A percentile compares a stretch with the other conserved stretches of the same genome.
Evolutionary conservation across 1,284 basidiomycete genomes (phyloP).

Genomic region (Apiotrichum brassicae): DNA sequence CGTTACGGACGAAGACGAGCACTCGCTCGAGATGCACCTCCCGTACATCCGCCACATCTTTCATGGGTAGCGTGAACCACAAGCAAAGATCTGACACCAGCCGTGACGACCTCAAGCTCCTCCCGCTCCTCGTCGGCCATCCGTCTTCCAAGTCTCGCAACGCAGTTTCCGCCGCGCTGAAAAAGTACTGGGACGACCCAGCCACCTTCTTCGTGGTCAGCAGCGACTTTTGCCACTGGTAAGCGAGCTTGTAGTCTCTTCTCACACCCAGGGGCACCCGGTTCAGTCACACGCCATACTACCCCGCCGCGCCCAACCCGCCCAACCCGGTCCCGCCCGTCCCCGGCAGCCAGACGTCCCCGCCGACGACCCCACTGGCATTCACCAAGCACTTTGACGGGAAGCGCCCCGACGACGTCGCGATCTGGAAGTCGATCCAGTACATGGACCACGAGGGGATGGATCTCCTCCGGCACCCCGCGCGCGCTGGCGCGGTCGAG

Average conservation of each 20-base stretch:
- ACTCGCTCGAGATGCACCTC: slow-evolving; percentile 96
- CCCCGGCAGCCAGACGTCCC: slow-evolving; percentile 2
- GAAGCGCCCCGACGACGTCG: slow-evolving; percentile 54
- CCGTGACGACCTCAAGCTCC: slow-evolving; percentile 60
- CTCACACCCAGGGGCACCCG: slow-evolving; percentile 64
- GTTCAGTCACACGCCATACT: slow-evolving; percentile 88
- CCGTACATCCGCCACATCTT: slow-evolving; percentile 88
- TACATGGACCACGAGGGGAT: slow-evolving; percentile 45
- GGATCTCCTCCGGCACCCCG: slow-evolving; percentile 32
- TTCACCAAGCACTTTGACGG: neutral
- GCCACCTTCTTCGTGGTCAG: slow-evolving; percentile 86
- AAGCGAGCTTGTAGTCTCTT: slow-evolving; percentile 20
- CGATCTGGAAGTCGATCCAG: slow-evolving; percentile 57
- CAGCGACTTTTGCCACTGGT: slow-evolving; percentile 99
- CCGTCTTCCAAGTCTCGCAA: slow-evolving; percentile 60
- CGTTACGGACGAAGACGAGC: slow-evolving; percentile 81
- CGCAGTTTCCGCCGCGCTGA: slow-evolving; percentile 63
- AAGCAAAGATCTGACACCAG: slow-evolving; percentile 34
- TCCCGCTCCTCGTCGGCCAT: slow-evolving; percentile 87
- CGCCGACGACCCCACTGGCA: slow-evolving; percentile 54
- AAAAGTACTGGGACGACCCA: slow-evolving; percentile 67
- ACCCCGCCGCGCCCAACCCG: slow-evolving; percentile 56
- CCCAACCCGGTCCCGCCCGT: slow-evolving; percentile 51
- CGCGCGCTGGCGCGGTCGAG: slow-evolving; percentile 52
- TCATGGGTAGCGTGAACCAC: slow-evolving; percentile 56